phyloP scores from a whole-genome alignment of 768 basidiomycete species.

The Trametes cingulata region DNA sequence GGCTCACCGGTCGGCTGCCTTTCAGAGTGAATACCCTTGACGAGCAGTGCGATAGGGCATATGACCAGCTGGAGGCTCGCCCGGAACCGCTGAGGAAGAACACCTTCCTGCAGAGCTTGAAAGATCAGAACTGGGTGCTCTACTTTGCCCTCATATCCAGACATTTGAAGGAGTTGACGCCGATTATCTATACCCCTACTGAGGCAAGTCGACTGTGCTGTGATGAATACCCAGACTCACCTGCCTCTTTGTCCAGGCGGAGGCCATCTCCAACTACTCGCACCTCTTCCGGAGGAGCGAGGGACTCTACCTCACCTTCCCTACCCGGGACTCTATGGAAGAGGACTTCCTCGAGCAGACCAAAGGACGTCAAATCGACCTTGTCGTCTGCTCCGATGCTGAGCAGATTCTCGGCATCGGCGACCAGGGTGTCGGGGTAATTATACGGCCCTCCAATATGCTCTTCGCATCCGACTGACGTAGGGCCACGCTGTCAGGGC shows the following conservation, averaged over 20 bases:
- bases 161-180: conserved; percentile 50
- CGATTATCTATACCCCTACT: conserved; percentile 83
- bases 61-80: conserved; percentile 53
- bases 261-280: conserved; percentile 82
- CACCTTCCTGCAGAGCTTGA: conserved; percentile 72
- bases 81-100: conserved; percentile 59
- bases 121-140: conserved; percentile 79
- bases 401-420: conserved; percentile 84
- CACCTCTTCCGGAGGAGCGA: conserved; percentile 80
- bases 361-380: conserved; percentile 62
- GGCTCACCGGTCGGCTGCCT: conserved; percentile 43
- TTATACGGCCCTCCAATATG: conserved; percentile 11
- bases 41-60: conserved; percentile 75
- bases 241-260: conserved; percentile 46
- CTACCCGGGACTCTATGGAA: conserved; percentile 67
- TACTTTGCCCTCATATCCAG: conserved; percentile 61
- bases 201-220: conserved; percentile 44
- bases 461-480: background rate
- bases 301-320: conserved; percentile 70
- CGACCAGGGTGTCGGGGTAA: conserved; percentile 71
- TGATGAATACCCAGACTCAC: background rate
- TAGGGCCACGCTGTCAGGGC: conserved; percentile 27
- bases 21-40: conserved; percentile 56
- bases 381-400: conserved; percentile 82
- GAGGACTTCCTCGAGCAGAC: conserved; percentile 72